A percentile compares a stretch with the other conserved stretches of the same genome.
Conservation (phyloP, 2,329 filamentous ascomycete species). For the Trichophyton simii region DNA sequence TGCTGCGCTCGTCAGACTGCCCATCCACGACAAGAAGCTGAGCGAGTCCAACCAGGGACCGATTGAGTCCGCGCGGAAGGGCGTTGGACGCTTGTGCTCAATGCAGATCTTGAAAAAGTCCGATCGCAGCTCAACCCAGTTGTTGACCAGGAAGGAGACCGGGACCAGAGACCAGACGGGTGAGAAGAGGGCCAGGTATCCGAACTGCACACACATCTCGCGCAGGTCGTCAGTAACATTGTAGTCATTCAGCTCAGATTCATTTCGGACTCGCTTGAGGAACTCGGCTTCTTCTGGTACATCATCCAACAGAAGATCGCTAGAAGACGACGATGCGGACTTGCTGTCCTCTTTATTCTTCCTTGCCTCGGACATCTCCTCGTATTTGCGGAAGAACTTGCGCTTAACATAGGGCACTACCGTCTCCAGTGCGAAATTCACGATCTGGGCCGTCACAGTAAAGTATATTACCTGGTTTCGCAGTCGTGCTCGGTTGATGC, state of each 20-base stretch:
- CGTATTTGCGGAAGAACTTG: constrained; percentile 63
- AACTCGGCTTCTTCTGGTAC: constrained; percentile 67
- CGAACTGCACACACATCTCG: constrained; percentile 84
- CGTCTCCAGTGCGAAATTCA: constrained; percentile 75
- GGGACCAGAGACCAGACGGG: constrained; percentile 91
- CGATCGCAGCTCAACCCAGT: constrained; percentile 87
- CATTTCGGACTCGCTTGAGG: constrained; percentile 64
- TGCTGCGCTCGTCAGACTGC: constrained; percentile 73
- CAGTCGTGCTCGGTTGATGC: constrained; percentile 78
- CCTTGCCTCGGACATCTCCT: constrained; percentile 51
- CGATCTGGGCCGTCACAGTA: constrained; percentile 66
- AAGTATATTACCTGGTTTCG: constrained; percentile 64
- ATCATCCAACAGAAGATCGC: constrained; percentile 46
- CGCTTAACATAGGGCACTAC: constrained; percentile 77
- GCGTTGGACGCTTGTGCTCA: constrained; percentile 77
- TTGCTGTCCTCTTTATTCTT: constrained; percentile 16
- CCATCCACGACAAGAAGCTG: constrained; percentile 85
- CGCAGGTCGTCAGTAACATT: constrained; percentile 83
- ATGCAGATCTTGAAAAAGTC: constrained; percentile 91
- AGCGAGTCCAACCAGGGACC: constrained; percentile 82
- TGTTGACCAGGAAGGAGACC: constrained; percentile 80
- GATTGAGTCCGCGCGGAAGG: constrained; percentile 83
- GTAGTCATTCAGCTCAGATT: constrained; percentile 71
- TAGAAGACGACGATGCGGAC: constrained; percentile 9
- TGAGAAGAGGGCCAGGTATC: constrained; percentile 82